Conservation (phyloP, 1,284 basidiomycete species). For the Rhodofomes roseus region DNA sequence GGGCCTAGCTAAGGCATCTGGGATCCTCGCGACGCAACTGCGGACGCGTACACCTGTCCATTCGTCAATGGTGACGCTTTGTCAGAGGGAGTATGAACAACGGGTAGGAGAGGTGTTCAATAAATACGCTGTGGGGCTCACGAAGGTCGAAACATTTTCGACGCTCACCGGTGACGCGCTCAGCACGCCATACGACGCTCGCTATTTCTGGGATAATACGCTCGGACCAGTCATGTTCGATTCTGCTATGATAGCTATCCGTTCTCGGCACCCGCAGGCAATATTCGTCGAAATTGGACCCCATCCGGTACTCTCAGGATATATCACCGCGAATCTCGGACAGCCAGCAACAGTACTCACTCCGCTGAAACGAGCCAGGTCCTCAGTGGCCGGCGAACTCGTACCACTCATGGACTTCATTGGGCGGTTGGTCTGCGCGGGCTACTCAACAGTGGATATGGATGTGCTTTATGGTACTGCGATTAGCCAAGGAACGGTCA, state of each 20-base stretch:
- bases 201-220: constrained; percentile 36
- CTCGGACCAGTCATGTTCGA: constrained; percentile 31
- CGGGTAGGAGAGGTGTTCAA: constrained; percentile 24
- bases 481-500: neutral
- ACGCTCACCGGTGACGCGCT: constrained; percentile 23
- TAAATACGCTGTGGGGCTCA: constrained; percentile 12
- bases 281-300: constrained; percentile 33
- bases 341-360: neutral
- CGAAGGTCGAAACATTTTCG: constrained; percentile 21
- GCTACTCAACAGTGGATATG: constrained; percentile 14
- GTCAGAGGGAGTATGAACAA: constrained; percentile 21
- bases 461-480: constrained; percentile 9
- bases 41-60: constrained; percentile 32
- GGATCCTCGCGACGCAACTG: constrained; percentile 31
- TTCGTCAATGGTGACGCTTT: constrained; percentile 30
- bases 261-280: constrained; percentile 14
- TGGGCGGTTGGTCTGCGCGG: constrained; percentile 12
- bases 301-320: constrained; percentile 34
- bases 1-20: constrained; percentile 20
- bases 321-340: constrained; percentile 22
- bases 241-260: constrained; percentile 16
- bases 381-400: neutral
- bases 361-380: neutral
- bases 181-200: constrained; percentile 14
- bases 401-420: neutral